phyloP scores from a whole-genome alignment of 2,329 filamentous ascomycete species.

The Chalara sp. region DNA sequence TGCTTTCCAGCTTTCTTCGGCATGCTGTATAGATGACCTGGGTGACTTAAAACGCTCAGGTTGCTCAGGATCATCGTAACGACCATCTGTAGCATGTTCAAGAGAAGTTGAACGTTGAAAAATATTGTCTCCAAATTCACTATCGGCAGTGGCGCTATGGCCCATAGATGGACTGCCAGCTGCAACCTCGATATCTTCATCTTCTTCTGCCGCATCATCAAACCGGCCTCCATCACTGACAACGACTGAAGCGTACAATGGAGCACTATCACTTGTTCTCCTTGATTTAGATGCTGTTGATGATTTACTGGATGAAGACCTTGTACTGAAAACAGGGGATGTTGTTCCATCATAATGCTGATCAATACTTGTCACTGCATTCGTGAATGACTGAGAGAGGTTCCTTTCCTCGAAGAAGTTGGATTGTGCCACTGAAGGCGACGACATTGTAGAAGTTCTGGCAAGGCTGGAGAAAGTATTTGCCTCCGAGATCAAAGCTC shows the following conservation, averaged over 20 bases:
- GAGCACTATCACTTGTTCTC: conserved; percentile 1
- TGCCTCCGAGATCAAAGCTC: conserved; percentile 60
- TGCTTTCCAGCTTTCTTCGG: not conserved
- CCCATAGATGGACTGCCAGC: conserved; percentile 11
- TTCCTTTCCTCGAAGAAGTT: conserved; percentile 27
- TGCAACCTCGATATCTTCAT: not conserved
- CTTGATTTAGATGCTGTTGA: conserved; percentile 13
- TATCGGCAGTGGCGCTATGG: conserved; percentile 5
- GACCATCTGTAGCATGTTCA: conserved; percentile 25
- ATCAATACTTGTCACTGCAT: too few relatives aligned
- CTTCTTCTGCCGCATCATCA: conserved; percentile 29
- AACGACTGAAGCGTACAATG: conserved; percentile 13
- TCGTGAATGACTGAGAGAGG: too few relatives aligned
- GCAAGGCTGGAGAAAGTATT: conserved; percentile 56
- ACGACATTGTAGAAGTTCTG: conserved; percentile 50
- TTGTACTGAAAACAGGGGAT: conserved; percentile 13
- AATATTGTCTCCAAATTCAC: conserved; percentile 20
- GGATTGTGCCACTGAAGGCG: conserved; percentile 46
- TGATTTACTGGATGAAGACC: conserved; percentile 10
- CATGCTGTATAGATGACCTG: too few relatives aligned
- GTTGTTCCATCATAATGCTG: conserved; percentile 7
- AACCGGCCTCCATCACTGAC: conserved; percentile 25
- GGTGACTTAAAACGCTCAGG: too few relatives aligned
- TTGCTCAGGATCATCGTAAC: conserved; percentile 6
- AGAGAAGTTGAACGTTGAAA: conserved; percentile 24